Base-by-base conservation (phyloP, 2,329 filamentous ascomycete genomes). In the Incumbomyces delicatus region DNA sequence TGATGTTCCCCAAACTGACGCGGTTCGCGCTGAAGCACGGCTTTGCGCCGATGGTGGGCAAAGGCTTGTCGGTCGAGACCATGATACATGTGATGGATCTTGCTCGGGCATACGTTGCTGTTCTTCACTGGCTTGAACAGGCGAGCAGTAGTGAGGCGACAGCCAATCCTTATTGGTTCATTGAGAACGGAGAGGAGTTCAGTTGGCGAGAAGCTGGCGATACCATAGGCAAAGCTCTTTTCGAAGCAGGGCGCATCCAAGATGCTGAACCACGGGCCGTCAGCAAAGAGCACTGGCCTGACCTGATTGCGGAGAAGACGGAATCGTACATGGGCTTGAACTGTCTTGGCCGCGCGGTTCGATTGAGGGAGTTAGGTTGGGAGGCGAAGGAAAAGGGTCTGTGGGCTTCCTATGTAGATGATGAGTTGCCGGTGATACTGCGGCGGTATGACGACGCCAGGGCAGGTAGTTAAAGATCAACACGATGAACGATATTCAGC, bases 131-230 rank as follows among this genome's bases (percentile, higher is more conserved):
- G 45, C 57, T 74, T 18, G 71, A 73, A 46, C 33, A 52, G 5
- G 49, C 57, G 0, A 39, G 58, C 2, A 45, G 58, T 0, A 49
- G 53, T 6, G 56, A 64, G 2, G 50, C 65, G 2, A 53, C 67
- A 1, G 48, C 60, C 30, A 73, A 74, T 49, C 70, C 70, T 1
- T 75, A 74, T 53, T 75, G 66, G 55, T 73, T 74, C 58, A 67
- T 63, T 57, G 50, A 53, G 55, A 61, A 65, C 17, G 67, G 67
- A 17, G 41, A 61, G 7, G 70, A 74, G 52, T 61, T 64, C 11
- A 66, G 65, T 17, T 74, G 70, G 70, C 55, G 56, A 14, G 65
- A 68, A 5, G 58, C 65, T 11, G 67, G 68, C 0, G 53, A 49
- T 4, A 53, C 59, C 2, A 66, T 73, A 48, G 69, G 67, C 1